A percentile compares a stretch with the other conserved stretches of the same genome.
phyloP scores from a whole-genome alignment of 1,139 yeast genomes.

The Zygosaccharomyces pseudobailii region DNA sequence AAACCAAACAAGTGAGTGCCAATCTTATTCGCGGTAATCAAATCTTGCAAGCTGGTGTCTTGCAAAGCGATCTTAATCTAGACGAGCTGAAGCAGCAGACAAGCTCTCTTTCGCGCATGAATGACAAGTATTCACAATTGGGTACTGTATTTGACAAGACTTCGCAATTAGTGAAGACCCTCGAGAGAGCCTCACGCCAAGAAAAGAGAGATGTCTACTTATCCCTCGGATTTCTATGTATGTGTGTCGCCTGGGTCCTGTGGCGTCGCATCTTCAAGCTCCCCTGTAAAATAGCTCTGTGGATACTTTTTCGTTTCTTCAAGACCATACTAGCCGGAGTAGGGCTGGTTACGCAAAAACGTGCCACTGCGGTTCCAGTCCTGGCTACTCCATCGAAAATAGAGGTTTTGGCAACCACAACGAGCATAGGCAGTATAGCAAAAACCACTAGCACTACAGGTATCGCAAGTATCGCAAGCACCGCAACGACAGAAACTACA shows the following conservation, averaged over 20 bases:
- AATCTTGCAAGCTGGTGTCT: constrained; percentile 47
- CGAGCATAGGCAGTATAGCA: background rate
- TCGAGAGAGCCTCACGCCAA: constrained; percentile 49
- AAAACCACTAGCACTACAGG: too few relatives aligned
- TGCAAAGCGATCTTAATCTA: constrained; percentile 55
- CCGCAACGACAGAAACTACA: background rate
- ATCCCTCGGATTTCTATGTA: constrained; percentile 45
- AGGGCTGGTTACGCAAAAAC: constrained; percentile 24
- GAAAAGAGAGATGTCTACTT: constrained; percentile 53
- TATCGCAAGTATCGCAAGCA: background rate
- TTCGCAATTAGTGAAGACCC: constrained; percentile 44
- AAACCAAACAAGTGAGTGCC: constrained; percentile 36
- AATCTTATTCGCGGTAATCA: constrained; percentile 36
- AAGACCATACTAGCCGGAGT: constrained; percentile 27
- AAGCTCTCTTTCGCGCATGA: constrained; percentile 42
- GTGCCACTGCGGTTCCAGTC: constrained; percentile 1
- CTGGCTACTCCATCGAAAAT: constrained; percentile 5
- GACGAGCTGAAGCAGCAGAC: constrained; percentile 57
- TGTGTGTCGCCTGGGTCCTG: constrained; percentile 51
- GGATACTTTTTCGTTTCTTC: constrained; percentile 46
- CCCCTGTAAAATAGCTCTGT: constrained; percentile 47
- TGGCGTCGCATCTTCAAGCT: constrained; percentile 51
- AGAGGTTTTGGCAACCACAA: background rate
- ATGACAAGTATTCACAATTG: constrained; percentile 44
- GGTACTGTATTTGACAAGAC: constrained; percentile 46